Conservation (phyloP, 805 yeast genomes). For the Candida khao-thaluensis region DNA sequence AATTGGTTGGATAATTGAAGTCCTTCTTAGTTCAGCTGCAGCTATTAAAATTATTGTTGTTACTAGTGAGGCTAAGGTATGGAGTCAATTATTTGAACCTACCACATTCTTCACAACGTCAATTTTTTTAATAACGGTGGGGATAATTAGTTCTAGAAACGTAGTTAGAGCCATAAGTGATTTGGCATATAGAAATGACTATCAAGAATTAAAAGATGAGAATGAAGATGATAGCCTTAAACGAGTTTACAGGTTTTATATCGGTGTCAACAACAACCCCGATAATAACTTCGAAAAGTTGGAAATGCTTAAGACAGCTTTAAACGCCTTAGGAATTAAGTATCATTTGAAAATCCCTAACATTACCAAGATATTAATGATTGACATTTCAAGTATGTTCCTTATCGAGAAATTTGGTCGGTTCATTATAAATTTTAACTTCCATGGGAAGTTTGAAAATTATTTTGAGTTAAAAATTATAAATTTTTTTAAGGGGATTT, state of each 20-base stretch:
- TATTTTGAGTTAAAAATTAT: conserved; percentile 15
- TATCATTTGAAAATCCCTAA: conserved; percentile 21
- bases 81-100: conserved; percentile 31
- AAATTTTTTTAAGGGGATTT: conserved; percentile 19
- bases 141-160: conserved; percentile 31
- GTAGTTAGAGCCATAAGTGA: conserved; percentile 28
- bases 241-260: conserved; percentile 28
- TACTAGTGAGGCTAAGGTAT: conserved; percentile 18
- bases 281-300: conserved; percentile 13
- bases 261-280: conserved; percentile 23
- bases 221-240: conserved; percentile 10
- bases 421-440: conserved; percentile 12
- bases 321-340: conserved; percentile 2
- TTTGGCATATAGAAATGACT: conserved; percentile 24
- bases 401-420: conserved; percentile 11
- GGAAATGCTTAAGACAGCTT: neutral
- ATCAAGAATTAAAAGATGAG: conserved; percentile 14
- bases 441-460: conserved; percentile 15
- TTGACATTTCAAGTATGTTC: conserved; percentile 19
- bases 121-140: conserved; percentile 22
- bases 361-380: conserved; percentile 21
- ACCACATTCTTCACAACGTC: conserved; percentile 23
- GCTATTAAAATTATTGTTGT: conserved; percentile 24
- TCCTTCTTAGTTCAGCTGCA: conserved; percentile 25
- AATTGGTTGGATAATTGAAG: conserved; percentile 35